Base-by-base conservation (phyloP, 2,329 filamentous ascomycete species). In the Dothideomycetes sp. region DNA sequence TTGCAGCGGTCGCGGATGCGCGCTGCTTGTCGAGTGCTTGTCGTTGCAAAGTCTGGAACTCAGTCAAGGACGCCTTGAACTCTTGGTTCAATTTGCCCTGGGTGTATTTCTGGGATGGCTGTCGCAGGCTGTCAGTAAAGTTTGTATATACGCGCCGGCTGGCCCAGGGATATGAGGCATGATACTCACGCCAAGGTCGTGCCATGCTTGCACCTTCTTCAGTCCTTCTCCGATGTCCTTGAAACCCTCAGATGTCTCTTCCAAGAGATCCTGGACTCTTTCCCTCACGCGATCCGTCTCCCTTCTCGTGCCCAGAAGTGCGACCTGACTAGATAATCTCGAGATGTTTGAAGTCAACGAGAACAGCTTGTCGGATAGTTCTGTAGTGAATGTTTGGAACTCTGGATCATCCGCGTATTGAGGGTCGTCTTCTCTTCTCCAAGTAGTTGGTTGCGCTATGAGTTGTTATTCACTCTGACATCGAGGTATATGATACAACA, bases 81-180 rank as follows among this genome's bases (percentile, higher is more conserved):
- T 96, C 88, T 55, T 85, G 84, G 46, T 86, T 89, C 24, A 98
- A 74, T 61, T 96, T 96, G 51, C 89, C 84, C 55, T 95, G 89
- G 16, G 87, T 91, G 68, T 94, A 96, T 63, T 89, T 93, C 69
- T 98, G 91, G 40, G 86, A 84, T 45, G 89, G 85, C 86, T 94
- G 44, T 27, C 10, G 19, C 33, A 3, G 89, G 85, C 86, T 94
- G 44, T 27, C 10, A 19, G 33, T 2, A 5, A 19, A 24, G 38
- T 53, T 42, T 52, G 46, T 31, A 38, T 39, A n/a, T 34, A 10
- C 9, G 22, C 17, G 12, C n/a, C 12, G 3, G 10, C 11, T 14
- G 3, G 30, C 7, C 10, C 10, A 14, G 5, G 14, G 7, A 27
- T 32, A 32, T n/a, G 19, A 12, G 2, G 8, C 12, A 15, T 32